These are phyloP conservation scores for Herpetospermum pedunculosum DNA, from an alignment of 306 rosid species.

Conservation along the genomic window DNA sequence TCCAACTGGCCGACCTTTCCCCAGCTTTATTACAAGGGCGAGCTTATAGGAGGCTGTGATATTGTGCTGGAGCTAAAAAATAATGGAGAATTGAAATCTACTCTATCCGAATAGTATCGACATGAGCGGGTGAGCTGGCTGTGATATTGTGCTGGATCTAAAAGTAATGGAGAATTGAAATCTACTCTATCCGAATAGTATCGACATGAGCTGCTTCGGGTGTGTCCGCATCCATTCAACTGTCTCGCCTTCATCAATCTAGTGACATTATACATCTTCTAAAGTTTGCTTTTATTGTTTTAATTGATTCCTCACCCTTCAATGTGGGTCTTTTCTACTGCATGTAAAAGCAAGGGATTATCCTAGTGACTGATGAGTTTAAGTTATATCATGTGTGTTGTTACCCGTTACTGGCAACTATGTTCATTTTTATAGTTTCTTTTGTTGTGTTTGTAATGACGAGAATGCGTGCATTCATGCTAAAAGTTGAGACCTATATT, in stretches of 20 bases:
- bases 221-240: slow-evolving; percentile 14
- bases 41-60: slow-evolving; percentile 83
- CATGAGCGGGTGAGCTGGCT: slow-evolving; percentile 57
- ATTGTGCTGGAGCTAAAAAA: slow-evolving; percentile 60
- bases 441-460: background rate
- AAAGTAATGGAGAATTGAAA: slow-evolving; percentile 61
- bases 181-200: slow-evolving; percentile 51
- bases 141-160: slow-evolving; percentile 75
- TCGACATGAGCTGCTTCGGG: slow-evolving; percentile 4
- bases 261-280: slow-evolving; percentile 15
- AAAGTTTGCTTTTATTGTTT: slow-evolving; percentile 7
- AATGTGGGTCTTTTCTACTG: background rate
- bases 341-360: slow-evolving; percentile 4
- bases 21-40: slow-evolving; percentile 80
- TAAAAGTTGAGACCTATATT: background rate
- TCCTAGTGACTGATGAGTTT: background rate
- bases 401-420: background rate
- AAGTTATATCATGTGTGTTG: background rate
- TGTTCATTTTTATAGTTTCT: background rate
- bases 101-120: slow-evolving; percentile 47
- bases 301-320: background rate
- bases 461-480: background rate
- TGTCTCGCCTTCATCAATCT: slow-evolving; percentile 25
- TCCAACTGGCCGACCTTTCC: slow-evolving; percentile 98
- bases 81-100: slow-evolving; percentile 64